Conservation (phyloP, 768 basidiomycete genomes). For the Cyclocybe cylindracea region DNA sequence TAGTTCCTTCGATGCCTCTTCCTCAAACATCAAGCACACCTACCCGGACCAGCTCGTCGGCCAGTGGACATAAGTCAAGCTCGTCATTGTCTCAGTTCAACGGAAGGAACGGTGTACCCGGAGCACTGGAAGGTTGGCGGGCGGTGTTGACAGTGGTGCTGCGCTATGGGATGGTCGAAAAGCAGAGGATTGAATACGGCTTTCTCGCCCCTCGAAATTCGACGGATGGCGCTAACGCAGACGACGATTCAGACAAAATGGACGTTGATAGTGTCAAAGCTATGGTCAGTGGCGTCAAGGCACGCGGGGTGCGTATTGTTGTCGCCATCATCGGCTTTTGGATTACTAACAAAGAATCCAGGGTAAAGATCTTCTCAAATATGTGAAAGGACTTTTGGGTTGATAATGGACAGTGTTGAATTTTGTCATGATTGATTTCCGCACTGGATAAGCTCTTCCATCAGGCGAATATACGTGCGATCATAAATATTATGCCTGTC, state of each 20-base stretch:
- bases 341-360: conserved; percentile 24
- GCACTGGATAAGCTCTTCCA: background rate
- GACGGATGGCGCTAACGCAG: conserved; percentile 5
- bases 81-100: conserved; percentile 33
- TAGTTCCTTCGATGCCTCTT: conserved; percentile 56
- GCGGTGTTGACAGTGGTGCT: conserved; percentile 71
- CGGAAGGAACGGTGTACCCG: conserved; percentile 18
- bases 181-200: conserved; percentile 41
- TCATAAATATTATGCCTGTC: conserved; percentile 8
- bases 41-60: conserved; percentile 8
- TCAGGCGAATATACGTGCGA: background rate
- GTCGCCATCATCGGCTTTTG: background rate
- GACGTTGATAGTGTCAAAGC: conserved; percentile 60
- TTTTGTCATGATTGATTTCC: background rate
- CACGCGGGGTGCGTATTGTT: conserved; percentile 57
- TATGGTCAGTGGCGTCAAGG: conserved; percentile 80
- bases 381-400: conserved; percentile 68
- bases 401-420: conserved; percentile 27
- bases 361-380: conserved; percentile 72
- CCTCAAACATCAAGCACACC: conserved; percentile 24
- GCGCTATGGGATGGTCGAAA: conserved; percentile 65
- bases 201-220: conserved; percentile 19
- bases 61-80: conserved; percentile 24
- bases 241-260: conserved; percentile 24
- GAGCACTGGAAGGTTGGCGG: conserved; percentile 73